phyloP scores from a whole-genome alignment of 1,284 basidiomycete genomes.

The Puccinia horiana region DNA sequence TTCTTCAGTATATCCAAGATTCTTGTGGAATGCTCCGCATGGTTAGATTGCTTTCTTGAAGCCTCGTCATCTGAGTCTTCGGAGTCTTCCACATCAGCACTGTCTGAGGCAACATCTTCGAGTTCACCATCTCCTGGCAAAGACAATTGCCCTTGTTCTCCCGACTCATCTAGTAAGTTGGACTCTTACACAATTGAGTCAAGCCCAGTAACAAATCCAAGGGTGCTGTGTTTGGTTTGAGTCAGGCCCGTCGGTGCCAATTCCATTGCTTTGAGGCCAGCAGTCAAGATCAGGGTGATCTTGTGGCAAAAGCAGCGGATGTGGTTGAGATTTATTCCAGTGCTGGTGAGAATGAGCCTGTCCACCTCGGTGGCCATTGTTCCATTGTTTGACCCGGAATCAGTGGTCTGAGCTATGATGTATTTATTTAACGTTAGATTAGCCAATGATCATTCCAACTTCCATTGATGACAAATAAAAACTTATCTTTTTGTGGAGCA shows the following conservation, averaged over 20 bases:
- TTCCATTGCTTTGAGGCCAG: neutral
- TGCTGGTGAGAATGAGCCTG: neutral
- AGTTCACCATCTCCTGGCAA: too few relatives aligned
- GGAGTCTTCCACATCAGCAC: too few relatives aligned
- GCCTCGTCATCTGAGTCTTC: neutral
- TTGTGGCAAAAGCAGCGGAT: constrained; percentile 5
- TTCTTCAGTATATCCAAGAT: neutral
- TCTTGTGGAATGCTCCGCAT: neutral
- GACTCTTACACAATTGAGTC: neutral
- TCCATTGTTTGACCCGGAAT: neutral
- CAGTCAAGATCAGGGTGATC: neutral
- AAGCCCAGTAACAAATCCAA: neutral
- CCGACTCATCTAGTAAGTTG: neutral
- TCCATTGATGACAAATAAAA: too few relatives aligned
- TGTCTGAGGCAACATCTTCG: too few relatives aligned
- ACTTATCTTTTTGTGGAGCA: constrained; percentile 27
- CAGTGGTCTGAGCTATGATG: neutral
- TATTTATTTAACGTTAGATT: neutral
- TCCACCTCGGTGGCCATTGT: neutral
- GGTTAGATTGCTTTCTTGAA: neutral
- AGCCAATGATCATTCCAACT: neutral
- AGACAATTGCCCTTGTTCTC: too few relatives aligned
- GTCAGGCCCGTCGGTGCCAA: too few relatives aligned
- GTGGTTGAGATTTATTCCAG: neutral
- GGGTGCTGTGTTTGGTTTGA: too few relatives aligned